Conservation (phyloP, 192 early-diverging fungal species). For the Coemansia nantahalensis region DNA sequence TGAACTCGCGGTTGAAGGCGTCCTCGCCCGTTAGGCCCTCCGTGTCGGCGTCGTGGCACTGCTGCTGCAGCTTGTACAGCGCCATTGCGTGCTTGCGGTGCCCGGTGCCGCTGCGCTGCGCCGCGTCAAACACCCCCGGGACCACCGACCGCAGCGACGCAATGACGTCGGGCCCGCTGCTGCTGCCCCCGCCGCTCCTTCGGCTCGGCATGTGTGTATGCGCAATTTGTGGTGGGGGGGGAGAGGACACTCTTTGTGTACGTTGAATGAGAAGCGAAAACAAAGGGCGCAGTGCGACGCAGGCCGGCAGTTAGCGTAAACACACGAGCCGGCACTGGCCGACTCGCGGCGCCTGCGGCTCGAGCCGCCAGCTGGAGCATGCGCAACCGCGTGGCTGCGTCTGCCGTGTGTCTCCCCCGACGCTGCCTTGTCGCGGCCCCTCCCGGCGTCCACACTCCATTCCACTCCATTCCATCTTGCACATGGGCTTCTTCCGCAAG, state of each 20-base stretch:
- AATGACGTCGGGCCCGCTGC: conserved; percentile 41
- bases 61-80: conserved; percentile 69
- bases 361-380: conserved; percentile 4
- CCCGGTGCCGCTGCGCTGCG: conserved; percentile 61
- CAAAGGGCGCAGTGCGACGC: too few species aligned
- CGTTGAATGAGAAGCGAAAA: too few species aligned
- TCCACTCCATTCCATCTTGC: background rate
- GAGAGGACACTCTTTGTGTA: too few species aligned
- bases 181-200: conserved; percentile 12
- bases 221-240: too few species aligned
- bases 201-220: conserved; percentile 20
- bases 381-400: too few species aligned
- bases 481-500: conserved; percentile 41
- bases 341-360: background rate
- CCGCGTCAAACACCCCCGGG: conserved; percentile 73
- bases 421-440: background rate
- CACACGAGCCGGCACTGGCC: conserved; percentile 6
- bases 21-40: conserved; percentile 56
- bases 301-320: too few species aligned
- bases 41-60: conserved; percentile 46
- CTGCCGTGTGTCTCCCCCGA: too few species aligned
- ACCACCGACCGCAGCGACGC: conserved; percentile 53
- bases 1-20: conserved; percentile 72
- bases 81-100: conserved; percentile 73
- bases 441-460: too few species aligned